Base-by-base conservation (phyloP, 2,329 filamentous ascomycete genomes). In the Epichloe gansuensis region DNA sequence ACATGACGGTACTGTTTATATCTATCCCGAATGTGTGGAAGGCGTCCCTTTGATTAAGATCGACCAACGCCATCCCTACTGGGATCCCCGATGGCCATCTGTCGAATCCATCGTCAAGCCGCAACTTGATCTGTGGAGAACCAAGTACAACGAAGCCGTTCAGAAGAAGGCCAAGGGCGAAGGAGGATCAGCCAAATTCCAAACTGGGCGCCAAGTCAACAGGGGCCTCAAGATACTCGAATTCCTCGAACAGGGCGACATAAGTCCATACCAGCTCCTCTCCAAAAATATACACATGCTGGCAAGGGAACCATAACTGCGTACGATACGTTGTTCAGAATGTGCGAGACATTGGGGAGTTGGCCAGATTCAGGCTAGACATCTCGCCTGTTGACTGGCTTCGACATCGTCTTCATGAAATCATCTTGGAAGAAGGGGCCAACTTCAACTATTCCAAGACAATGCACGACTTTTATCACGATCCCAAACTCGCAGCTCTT, bases 261-360 rank as follows among this genome's bases (percentile, higher is more conserved):
- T 81, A 54, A 75, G 76, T 56, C 78, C 78, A 0, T 80, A 76
- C 53, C 78, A 82, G 61, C 70, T 81, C 9, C 67, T 81, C 3
- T 70, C 65, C 35, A 81, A 81, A 62, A 69, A 21, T 77, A 71
- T 59, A 74, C 79, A 52, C 61, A 66, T 39, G 63, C 65, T 0
- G 64, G 66, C 8, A 70, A 69, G 52, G 67, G 68, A 2, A 67
- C 66, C 43, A 70, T 71, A 39, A 72, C 67, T 13, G 75, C 75
- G 41, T 81, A 81, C 57, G 77, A 81, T 56, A 81, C 77, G 0
- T 64, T 81, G 3, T 80, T 76, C 59, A 74, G 78, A 3, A 63
- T 82, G 38, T 75, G 73, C 39, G 75, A 78, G 48, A 73, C 77
- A 0, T 67, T 80, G 31, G 71, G 3, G 76, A 80, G 60, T 66